Base-by-base conservation (phyloP, 768 basidiomycete species). In the Mycena filopes region DNA sequence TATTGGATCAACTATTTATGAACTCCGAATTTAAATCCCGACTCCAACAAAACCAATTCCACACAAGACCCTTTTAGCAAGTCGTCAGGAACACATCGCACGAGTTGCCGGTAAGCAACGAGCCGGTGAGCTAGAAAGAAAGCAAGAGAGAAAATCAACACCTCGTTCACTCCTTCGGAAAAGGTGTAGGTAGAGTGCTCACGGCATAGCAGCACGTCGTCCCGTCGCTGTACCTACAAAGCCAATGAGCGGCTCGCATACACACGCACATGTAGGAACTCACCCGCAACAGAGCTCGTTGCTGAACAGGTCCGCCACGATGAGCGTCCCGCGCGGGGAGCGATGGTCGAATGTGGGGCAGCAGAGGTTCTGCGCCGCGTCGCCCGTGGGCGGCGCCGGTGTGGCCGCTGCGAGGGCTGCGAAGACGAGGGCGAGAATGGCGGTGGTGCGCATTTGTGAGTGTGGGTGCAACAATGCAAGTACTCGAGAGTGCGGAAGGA, bases 201-300 rank as follows among this genome's bases (percentile, higher is more conserved):
- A 55, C 54, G 42, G 41, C 3, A 26, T 55, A 55, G 54, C 54
- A 55, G 42, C 54, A 55, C 41, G 42, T 55, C 41, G 25, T 55
- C 16, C 54, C 54, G 42, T 55, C 54, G 28, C 41, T 55, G 42
- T 55, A 45, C 43, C 54, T 55, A n/a, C n/a, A n/a, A n/a, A n/a
- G n/a, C n/a, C n/a, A n/a, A n/a, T n/a, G n/a, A n/a, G n/a, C n/a
- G n/a, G n/a, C n/a, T n/a, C n/a, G n/a, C n/a, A n/a, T n/a, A n/a
- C n/a, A n/a, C n/a, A n/a, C n/a, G n/a, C n/a, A n/a, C n/a, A n/a
- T n/a, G n/a, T n/a, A n/a, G n/a, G n/a, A n/a, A n/a, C n/a, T n/a
- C n/a, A n/a, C 54, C 54, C 54, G 42, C 54, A 55, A 55, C 54
- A 55, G 54, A 55, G 54, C 54, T 55, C 41, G 29, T 26, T 45